These are phyloP conservation scores for Lenwebbia sp. DNA, from an alignment of 345 rosid genomes.

Conservation along the genomic window DNA sequence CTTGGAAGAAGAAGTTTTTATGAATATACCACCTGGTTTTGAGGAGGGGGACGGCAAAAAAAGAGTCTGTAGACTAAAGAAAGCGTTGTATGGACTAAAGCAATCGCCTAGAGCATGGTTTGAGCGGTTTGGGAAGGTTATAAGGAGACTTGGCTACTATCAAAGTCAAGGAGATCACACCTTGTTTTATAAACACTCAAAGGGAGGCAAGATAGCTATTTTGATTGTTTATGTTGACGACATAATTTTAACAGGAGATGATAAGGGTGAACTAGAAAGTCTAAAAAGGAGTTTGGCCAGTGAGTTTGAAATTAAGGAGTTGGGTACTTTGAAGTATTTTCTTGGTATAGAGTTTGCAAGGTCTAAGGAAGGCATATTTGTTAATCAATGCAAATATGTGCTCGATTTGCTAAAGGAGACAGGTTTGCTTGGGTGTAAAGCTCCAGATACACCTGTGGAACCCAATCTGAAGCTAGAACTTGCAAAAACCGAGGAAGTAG, in stretches of 20 bases:
- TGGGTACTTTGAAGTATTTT: background rate
- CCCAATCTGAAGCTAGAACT: background rate
- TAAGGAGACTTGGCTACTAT: too few species aligned
- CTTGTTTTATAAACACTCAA: background rate
- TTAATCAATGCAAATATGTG: background rate
- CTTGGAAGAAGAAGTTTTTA: background rate
- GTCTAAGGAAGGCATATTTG: too few species aligned
- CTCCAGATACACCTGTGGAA: background rate
- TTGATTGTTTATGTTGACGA: background rate
- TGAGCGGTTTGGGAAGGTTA: background rate
- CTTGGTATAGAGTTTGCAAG: background rate
- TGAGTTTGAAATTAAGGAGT: background rate
- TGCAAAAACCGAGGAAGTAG: background rate
- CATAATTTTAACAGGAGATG: background rate
- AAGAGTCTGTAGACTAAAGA: background rate
- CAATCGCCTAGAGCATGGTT: background rate
- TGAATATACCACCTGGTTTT: background rate
- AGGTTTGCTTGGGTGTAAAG: background rate
- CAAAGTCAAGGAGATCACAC: background rate
- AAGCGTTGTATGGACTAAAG: background rate
- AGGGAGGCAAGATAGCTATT: background rate
- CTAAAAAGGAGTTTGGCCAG: background rate
- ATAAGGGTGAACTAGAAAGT: background rate
- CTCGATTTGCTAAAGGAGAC: background rate
- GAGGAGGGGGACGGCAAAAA: too few species aligned